These are phyloP conservation scores for Arthroderma sp. DNA, from an alignment of 2,329 filamentous ascomycete species.

Conservation along the genomic window DNA sequence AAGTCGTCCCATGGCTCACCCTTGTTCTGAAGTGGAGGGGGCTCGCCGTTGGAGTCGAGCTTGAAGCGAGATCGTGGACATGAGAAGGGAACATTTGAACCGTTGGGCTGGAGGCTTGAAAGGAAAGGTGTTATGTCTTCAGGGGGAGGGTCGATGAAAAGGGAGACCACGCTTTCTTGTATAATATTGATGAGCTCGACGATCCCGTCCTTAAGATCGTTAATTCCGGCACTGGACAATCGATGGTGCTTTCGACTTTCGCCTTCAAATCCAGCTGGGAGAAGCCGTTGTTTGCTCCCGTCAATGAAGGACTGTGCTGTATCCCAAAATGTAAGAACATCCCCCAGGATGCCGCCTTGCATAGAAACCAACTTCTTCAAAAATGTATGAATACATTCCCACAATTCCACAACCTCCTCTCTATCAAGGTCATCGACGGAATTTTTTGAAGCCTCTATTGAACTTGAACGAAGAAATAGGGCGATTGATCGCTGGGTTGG, in stretches of 20 bases:
- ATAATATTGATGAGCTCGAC: constrained; percentile 74
- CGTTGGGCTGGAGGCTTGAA: constrained; percentile 57
- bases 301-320: constrained; percentile 81
- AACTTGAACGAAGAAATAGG: constrained; percentile 60
- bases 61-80: constrained; percentile 58
- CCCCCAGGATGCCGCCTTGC: constrained; percentile 66
- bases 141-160: constrained; percentile 78
- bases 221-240: constrained; percentile 56
- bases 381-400: constrained; percentile 74
- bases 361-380: constrained; percentile 60
- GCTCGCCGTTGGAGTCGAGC: constrained; percentile 64
- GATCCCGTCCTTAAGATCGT: constrained; percentile 61
- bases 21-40: constrained; percentile 59
- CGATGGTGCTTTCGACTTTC: constrained; percentile 71
- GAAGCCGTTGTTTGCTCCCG: constrained; percentile 63
- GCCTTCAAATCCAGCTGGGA: constrained; percentile 70
- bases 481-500: constrained; percentile 57
- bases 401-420: constrained; percentile 70
- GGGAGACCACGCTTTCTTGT: constrained; percentile 61
- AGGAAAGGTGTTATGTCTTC: constrained; percentile 59
- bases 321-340: constrained; percentile 89
- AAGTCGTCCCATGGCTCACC: constrained; percentile 87
- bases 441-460: constrained; percentile 51
- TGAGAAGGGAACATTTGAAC: constrained; percentile 52
- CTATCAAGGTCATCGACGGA: constrained; percentile 58